These are phyloP conservation scores for Parasitella parasitica DNA, from an alignment of 371 early-diverging fungal genomes.

Conservation along the genomic window DNA sequence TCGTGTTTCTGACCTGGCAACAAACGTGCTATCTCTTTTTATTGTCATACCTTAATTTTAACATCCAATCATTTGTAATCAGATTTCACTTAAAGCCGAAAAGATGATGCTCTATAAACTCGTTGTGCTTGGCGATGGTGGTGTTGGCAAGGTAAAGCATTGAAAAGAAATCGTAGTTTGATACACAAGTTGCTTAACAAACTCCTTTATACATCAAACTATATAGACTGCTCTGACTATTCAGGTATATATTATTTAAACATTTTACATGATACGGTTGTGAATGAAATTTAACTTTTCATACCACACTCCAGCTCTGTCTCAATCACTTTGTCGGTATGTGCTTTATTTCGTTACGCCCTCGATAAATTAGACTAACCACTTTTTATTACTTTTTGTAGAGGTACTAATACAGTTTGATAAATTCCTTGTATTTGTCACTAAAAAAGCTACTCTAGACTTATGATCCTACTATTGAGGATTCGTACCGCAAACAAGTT, in stretches of 20 bases:
- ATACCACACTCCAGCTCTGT: conserved; percentile 49
- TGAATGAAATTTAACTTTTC: background rate
- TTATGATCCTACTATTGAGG: conserved; percentile 45
- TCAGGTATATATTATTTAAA: conserved; percentile 18
- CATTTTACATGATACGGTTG: background rate
- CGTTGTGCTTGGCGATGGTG: conserved; percentile 57
- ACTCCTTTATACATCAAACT: background rate
- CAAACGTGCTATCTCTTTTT: conserved; percentile 13
- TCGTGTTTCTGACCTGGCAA: conserved; percentile 15
- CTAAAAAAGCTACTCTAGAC: conserved; percentile 11
- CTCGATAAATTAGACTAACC: background rate
- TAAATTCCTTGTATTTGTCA: conserved; percentile 46
- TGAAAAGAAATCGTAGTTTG: background rate
- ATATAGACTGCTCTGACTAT: conserved; percentile 35
- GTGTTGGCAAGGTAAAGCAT: conserved; percentile 53
- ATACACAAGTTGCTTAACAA: background rate
- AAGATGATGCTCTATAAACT: conserved; percentile 64
- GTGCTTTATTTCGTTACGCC: background rate
- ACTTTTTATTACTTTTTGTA: conserved; percentile 18
- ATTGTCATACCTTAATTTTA: conserved; percentile 11
- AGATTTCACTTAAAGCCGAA: conserved; percentile 4
- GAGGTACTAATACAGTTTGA: conserved; percentile 75
- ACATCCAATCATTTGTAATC: conserved; percentile 9
- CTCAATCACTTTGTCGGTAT: conserved; percentile 76
- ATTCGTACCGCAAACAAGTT: conserved; percentile 71